A percentile compares a stretch with the other conserved stretches of the same genome.
phyloP scores from a whole-genome alignment of 2,329 filamentous ascomycete genomes.

The Clarireedia paspali region DNA sequence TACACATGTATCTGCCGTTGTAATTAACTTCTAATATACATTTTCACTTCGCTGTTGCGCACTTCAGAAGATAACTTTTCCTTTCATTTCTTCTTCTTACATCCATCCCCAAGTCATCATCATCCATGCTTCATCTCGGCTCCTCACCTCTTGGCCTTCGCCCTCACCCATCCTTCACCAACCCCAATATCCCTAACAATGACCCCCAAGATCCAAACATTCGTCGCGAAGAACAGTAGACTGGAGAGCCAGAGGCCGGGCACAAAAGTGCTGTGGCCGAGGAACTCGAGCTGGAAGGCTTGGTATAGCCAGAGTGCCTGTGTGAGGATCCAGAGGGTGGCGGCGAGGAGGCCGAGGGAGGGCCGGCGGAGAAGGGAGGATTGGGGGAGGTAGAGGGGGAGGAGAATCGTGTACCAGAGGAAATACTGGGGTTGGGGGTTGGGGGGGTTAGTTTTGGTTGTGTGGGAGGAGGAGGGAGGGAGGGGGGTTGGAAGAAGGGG shows the following conservation, averaged over 20 bases:
- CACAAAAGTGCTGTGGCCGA: constrained; percentile 76
- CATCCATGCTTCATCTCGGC: neutral
- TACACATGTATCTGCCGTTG: too few species aligned
- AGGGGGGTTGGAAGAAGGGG: constrained; percentile 19
- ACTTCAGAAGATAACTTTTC: neutral
- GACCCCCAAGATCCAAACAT: constrained; percentile 79
- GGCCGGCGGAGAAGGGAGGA: constrained; percentile 63
- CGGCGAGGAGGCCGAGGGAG: constrained; percentile 54
- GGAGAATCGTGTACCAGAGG: constrained; percentile 92
- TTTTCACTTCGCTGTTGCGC: too few species aligned
- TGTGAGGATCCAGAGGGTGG: constrained; percentile 64
- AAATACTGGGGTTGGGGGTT: constrained; percentile 63
- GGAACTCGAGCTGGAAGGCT: constrained; percentile 68
- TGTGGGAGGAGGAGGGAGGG: neutral
- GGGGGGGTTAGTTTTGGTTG: neutral
- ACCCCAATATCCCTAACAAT: constrained; percentile 58
- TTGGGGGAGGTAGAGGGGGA: constrained; percentile 85
- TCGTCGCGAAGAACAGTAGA: constrained; percentile 73
- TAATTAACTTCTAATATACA: too few species aligned
- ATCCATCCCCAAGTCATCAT: neutral
- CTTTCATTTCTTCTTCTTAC: neutral
- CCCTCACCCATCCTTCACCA: neutral
- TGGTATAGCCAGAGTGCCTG: constrained; percentile 74
- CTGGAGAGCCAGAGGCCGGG: constrained; percentile 75
- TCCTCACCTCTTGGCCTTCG: neutral